These are phyloP conservation scores for Ettlia oleoabundans DNA, from an alignment of 139 green algal genomes.

Conservation along the genomic window DNA sequence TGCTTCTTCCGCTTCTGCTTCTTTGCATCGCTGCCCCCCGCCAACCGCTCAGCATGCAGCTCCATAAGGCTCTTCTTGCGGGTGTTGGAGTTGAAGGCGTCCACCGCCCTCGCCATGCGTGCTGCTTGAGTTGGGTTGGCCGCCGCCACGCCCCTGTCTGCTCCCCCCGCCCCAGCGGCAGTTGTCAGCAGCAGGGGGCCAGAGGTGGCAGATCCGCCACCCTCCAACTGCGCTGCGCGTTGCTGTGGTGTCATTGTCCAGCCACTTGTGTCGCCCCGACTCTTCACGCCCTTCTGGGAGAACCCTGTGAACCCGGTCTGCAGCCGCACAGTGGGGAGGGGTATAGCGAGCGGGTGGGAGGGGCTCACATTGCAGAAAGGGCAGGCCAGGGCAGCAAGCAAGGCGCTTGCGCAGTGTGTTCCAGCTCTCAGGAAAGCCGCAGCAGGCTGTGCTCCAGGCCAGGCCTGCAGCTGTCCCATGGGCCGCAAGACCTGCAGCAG, in stretches of 20 bases:
- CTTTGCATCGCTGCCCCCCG: slow-evolving; percentile 21
- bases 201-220: slow-evolving; percentile 36
- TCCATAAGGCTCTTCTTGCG: slow-evolving; percentile 77
- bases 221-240: slow-evolving; percentile 48
- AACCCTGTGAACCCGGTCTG: slow-evolving; percentile 40
- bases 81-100: slow-evolving; percentile 47
- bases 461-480: too few species aligned
- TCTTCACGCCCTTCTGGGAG: slow-evolving; percentile 23
- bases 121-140: slow-evolving; percentile 14
- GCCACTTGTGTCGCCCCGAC: slow-evolving; percentile 63
- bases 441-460: too few species aligned
- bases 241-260: slow-evolving; percentile 79
- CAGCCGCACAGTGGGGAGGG: not conserved
- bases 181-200: slow-evolving; percentile 28
- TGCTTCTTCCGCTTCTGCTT: slow-evolving; percentile 44
- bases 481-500: not conserved
- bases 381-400: too few species aligned
- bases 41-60: slow-evolving; percentile 64
- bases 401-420: too few species aligned
- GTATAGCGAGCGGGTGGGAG: too few species aligned
- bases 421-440: too few species aligned
- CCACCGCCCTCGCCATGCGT: slow-evolving; percentile 37
- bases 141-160: slow-evolving; percentile 5
- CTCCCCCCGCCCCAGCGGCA: not conserved
- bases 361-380: too few species aligned